Conservation (phyloP, 257 asterid species). For the Solanum pinnatisectum region DNA sequence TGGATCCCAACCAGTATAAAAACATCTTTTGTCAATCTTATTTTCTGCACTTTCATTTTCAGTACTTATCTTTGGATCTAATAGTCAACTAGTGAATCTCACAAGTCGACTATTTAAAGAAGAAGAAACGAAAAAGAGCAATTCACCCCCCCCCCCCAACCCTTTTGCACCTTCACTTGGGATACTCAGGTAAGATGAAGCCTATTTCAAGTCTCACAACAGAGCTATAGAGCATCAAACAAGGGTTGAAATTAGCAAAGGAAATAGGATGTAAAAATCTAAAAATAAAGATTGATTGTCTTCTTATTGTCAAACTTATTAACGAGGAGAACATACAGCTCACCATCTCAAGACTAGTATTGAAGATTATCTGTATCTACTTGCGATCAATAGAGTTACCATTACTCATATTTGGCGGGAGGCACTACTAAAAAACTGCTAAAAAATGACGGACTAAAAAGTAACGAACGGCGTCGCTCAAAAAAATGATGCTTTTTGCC, state of each 20-base stretch:
- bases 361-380: not conserved
- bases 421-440: not conserved
- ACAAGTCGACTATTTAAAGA: no score
- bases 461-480: no score
- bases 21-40: not conserved
- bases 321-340: not conserved
- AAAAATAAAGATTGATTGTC: not conserved
- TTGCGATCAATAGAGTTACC: not conserved
- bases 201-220: not conserved
- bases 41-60: not conserved
- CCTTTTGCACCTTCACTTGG: no score
- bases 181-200: not conserved
- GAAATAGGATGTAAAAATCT: not conserved
- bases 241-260: not conserved
- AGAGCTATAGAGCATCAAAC: not conserved
- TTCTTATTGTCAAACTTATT: not conserved
- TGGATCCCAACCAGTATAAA: no score
- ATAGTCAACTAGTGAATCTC: not conserved
- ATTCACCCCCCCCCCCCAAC: no score
- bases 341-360: not conserved
- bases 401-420: not conserved
- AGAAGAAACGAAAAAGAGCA: no score
- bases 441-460: no score
- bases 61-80: not conserved
- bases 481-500: no score